These are phyloP conservation scores for Pseudocercospora pini-densiflorae DNA, from an alignment of 2,329 filamentous ascomycete species.

Conservation along the genomic window DNA sequence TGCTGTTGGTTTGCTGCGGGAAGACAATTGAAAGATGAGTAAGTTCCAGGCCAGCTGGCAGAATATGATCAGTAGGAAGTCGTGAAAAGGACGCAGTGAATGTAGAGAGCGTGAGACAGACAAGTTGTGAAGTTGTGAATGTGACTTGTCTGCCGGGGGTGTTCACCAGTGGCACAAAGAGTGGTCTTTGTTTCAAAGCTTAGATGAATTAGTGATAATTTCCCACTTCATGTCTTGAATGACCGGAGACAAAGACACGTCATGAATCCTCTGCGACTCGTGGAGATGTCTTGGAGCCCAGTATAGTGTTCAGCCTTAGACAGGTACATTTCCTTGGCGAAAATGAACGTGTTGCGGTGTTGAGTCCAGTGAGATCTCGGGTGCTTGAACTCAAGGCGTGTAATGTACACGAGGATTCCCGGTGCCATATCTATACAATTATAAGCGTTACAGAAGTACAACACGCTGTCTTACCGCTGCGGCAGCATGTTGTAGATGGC, in stretches of 20 bases:
- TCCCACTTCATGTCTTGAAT: constrained; percentile 3
- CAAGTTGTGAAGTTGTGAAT: neutral
- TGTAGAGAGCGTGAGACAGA: neutral
- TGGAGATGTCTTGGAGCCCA: neutral
- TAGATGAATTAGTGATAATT: neutral
- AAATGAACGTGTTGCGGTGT: neutral
- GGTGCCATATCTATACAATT: neutral
- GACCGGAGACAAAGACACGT: neutral
- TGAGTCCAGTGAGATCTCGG: no score
- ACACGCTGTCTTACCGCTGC: constrained; percentile 60
- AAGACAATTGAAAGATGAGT: neutral
- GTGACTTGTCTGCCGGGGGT: neutral
- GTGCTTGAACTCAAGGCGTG: neutral
- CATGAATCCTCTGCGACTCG: neutral
- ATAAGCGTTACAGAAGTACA: neutral
- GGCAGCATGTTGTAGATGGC: constrained; percentile 82
- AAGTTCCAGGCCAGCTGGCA: neutral
- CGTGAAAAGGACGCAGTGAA: neutral
- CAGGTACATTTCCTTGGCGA: neutral
- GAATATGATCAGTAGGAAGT: neutral
- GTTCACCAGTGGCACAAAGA: neutral
- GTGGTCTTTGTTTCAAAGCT: constrained; percentile 1
- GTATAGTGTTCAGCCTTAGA: neutral
- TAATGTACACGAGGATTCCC: neutral
- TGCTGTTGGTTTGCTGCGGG: neutral